These are phyloP conservation scores for Rhizoclosmatium sp. DNA, from an alignment of 192 early-diverging fungal species.

Conservation along the genomic window DNA sequence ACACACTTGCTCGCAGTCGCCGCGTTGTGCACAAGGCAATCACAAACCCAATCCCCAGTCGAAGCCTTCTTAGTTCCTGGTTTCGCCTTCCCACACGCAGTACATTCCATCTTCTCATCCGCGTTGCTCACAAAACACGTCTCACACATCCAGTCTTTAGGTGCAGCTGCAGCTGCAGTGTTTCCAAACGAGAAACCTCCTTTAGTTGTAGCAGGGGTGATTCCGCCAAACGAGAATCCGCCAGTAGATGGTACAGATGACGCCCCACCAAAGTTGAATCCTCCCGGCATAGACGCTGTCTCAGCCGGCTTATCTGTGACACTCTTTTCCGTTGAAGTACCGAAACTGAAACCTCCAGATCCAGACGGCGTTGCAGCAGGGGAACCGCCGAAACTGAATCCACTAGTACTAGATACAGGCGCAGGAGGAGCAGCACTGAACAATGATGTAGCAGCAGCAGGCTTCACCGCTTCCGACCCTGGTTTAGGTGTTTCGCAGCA, in stretches of 20 bases:
- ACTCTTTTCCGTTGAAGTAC: neutral
- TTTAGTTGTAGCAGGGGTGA: neutral
- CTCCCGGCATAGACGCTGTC: constrained; percentile 1
- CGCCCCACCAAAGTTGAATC: constrained; percentile 1
- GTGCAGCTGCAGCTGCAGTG: neutral
- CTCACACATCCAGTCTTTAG: constrained; percentile 18
- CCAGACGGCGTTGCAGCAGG: neutral
- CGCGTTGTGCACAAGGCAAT: neutral
- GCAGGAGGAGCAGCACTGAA: neutral
- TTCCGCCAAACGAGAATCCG: neutral
- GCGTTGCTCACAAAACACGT: constrained; percentile 3
- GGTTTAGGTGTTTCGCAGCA: neutral
- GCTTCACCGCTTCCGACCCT: neutral
- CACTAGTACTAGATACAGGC: neutral
- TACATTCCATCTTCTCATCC: neutral
- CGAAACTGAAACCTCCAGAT: neutral
- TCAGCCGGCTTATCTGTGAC: neutral
- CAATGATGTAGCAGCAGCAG: neutral
- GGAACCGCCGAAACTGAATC: neutral
- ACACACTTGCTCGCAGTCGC: neutral
- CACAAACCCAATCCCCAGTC: neutral
- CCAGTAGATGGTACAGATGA: neutral
- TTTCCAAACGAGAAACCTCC: neutral
- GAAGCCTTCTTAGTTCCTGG: neutral
- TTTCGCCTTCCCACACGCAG: neutral